A percentile compares a stretch with the other conserved stretches of the same genome.
phyloP scores from a whole-genome alignment of 495 filamentous ascomycete genomes.

The Aspergillus nidulans region DNA sequence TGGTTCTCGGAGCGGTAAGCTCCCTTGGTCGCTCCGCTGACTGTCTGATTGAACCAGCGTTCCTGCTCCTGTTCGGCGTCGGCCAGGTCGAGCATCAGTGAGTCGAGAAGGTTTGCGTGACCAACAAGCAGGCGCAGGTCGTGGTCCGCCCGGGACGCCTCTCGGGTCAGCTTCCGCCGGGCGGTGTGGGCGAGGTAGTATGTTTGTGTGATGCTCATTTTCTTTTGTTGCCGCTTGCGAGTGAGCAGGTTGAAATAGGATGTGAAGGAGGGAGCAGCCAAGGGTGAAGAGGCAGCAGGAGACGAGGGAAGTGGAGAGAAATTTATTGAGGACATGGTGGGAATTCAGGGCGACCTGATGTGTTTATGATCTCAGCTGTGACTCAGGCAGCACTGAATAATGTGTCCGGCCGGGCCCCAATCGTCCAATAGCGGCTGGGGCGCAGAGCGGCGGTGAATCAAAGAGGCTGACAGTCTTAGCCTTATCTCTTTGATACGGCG shows the following conservation, averaged over 20 bases:
- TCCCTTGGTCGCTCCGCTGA: conserved; percentile 63
- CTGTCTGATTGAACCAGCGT: conserved; percentile 95
- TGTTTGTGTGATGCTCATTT: conserved; percentile 95
- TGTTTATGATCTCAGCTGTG: conserved; percentile 29
- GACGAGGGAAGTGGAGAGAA: conserved; percentile 13
- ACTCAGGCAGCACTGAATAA: conserved; percentile 26
- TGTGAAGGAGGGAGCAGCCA: conserved; percentile 14
- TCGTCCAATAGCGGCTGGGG: conserved; percentile 24
- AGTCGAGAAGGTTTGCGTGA: conserved; percentile 97
- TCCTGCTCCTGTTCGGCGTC: conserved; percentile 95
- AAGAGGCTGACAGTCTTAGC: conserved; percentile 14
- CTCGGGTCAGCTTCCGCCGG: conserved; percentile 86
- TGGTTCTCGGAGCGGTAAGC: conserved; percentile 52
- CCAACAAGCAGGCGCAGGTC: conserved; percentile 90
- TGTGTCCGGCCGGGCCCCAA: conserved; percentile 16
- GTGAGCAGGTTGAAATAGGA: conserved; percentile 34
- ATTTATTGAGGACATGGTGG: conserved; percentile 21
- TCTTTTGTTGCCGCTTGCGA: conserved; percentile 54
- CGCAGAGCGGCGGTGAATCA: conserved; percentile 25
- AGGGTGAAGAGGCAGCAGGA: conserved; percentile 3
- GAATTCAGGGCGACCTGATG: conserved; percentile 18
- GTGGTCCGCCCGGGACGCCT: conserved; percentile 87
- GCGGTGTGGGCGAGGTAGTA: conserved; percentile 97
- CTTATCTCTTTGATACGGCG: conserved; percentile 5
- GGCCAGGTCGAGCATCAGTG: conserved; percentile 89